Evolutionary conservation across 345 rosid genomes (phyloP).

Genomic region (Eucalyptus tenuipes): DNA sequence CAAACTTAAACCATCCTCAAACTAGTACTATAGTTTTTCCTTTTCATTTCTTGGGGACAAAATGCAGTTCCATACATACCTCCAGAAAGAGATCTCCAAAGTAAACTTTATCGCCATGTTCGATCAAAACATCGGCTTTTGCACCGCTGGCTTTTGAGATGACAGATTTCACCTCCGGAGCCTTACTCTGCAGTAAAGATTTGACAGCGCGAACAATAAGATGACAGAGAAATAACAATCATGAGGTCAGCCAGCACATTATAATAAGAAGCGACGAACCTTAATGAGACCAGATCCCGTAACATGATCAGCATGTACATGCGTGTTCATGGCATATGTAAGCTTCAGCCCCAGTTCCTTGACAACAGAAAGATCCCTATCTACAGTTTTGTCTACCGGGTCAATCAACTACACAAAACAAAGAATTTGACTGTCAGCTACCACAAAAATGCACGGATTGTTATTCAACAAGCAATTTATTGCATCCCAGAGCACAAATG

Average conservation of each 20-base stretch:
- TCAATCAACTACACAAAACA: conserved; percentile 61
- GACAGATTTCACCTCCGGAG: conserved; percentile 52
- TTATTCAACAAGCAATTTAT: not conserved
- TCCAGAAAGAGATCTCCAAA: conserved; percentile 67
- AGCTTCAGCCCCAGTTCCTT: conserved; percentile 73
- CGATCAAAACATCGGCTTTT: conserved; percentile 68
- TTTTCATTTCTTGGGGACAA: not conserved
- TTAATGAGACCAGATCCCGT: conserved; percentile 84
- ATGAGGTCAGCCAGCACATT: not conserved
- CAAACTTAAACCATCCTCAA: not conserved
- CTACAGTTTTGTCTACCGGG: conserved; percentile 85
- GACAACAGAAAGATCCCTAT: conserved; percentile 64
- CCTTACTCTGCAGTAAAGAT: conserved; percentile 30
- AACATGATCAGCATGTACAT: conserved; percentile 97
- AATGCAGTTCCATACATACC: conserved; percentile 13
- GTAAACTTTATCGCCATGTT: conserved; percentile 52
- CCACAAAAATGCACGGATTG: not conserved
- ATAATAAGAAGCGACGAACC: conserved; percentile 16
- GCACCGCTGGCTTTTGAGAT: conserved; percentile 75
- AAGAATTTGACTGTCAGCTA: not conserved
- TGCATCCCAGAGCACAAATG: not conserved
- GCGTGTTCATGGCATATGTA: conserved; percentile 78
- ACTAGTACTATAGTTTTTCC: not conserved
- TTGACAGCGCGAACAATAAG: not conserved
- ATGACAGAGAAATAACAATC: not conserved